A percentile compares a stretch with the other conserved stretches of the same genome.
Conservation (phyloP, 2,329 filamentous ascomycete genomes). For the Arthrobotrys pseudoclavata region DNA sequence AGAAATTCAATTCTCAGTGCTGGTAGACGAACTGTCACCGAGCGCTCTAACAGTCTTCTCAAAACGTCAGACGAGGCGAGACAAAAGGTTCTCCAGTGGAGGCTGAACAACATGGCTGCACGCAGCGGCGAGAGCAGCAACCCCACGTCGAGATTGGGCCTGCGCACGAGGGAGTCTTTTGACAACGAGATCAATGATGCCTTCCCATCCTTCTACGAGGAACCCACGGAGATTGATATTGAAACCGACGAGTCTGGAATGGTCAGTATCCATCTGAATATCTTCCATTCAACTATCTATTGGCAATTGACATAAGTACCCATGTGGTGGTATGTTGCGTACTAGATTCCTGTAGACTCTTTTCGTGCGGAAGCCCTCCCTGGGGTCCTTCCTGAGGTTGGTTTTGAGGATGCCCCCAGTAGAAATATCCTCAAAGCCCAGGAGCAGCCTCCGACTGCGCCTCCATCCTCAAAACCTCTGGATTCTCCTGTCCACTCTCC, state of each 20-base stretch:
- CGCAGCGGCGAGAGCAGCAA: neutral
- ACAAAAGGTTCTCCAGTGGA: constrained; percentile 38
- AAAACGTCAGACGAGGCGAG: constrained; percentile 13
- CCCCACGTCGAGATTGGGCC: neutral
- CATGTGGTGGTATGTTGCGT: neutral
- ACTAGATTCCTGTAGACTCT: constrained; percentile 25
- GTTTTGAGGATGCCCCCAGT: neutral
- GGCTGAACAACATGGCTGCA: constrained; percentile 12
- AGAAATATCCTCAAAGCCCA: neutral
- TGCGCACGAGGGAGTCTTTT: neutral
- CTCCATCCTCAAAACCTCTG: constrained; percentile 9
- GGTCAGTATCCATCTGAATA: constrained; percentile 17
- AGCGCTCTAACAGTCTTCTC: constrained; percentile 3
- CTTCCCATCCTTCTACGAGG: constrained; percentile 37
- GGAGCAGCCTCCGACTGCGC: neutral
- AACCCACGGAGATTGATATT: constrained; percentile 47
- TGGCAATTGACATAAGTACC: neutral
- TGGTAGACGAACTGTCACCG: neutral
- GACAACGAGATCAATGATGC: constrained; percentile 49
- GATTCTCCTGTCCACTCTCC: constrained; percentile 26
- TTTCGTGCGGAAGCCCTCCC: constrained; percentile 5
- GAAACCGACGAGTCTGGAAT: constrained; percentile 33
- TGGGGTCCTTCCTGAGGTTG: constrained; percentile 14
- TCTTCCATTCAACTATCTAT: neutral
- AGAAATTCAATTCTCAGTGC: constrained; percentile 19